Percentiles rank a stretch among this genome's conserved stretches.
phyloP scores from a whole-genome alignment of 148 eudicot species.

The Fagopyrum homotropicum region DNA sequence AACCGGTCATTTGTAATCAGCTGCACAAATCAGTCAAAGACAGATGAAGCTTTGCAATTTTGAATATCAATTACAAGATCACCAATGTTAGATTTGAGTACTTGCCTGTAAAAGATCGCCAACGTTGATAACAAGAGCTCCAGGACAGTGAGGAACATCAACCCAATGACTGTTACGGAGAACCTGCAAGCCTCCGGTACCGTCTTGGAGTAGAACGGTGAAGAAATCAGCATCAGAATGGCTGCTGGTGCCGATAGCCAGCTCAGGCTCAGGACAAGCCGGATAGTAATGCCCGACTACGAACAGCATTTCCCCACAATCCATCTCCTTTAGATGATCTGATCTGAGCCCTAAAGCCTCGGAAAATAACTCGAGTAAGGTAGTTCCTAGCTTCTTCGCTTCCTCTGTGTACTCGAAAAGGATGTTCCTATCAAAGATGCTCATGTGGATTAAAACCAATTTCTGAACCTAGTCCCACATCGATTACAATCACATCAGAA shows the following conservation, averaged over 20 bases:
- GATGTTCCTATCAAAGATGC: conserved; percentile 22
- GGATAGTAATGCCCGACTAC: conserved; percentile 43
- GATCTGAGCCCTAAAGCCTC: conserved; percentile 40
- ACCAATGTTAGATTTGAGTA: background rate
- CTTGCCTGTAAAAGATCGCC: conserved; percentile 31
- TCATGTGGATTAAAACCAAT: background rate
- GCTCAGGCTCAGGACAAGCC: conserved; percentile 41
- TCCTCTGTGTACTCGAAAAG: conserved; percentile 31
- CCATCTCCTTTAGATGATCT: conserved; percentile 29
- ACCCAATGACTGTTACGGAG: conserved; percentile 25
- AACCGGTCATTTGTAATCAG: conserved; percentile 26
- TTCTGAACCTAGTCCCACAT: background rate
- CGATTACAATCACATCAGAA: too few relatives aligned
- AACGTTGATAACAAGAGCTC: conserved; percentile 22
- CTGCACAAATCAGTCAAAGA: conserved; percentile 19
- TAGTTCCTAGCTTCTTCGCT: conserved; percentile 25
- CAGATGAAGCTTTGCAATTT: background rate
- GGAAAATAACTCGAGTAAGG: conserved; percentile 33
- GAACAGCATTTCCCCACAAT: conserved; percentile 24
- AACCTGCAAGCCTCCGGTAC: conserved; percentile 31
- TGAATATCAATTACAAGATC: background rate
- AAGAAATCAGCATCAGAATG: conserved; percentile 32
- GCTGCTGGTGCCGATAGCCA: conserved; percentile 23
- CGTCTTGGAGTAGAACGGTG: conserved; percentile 31
- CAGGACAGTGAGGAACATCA: conserved; percentile 19